Conservation (phyloP, 257 asterid species). For the Solanum bulbocastanum region DNA sequence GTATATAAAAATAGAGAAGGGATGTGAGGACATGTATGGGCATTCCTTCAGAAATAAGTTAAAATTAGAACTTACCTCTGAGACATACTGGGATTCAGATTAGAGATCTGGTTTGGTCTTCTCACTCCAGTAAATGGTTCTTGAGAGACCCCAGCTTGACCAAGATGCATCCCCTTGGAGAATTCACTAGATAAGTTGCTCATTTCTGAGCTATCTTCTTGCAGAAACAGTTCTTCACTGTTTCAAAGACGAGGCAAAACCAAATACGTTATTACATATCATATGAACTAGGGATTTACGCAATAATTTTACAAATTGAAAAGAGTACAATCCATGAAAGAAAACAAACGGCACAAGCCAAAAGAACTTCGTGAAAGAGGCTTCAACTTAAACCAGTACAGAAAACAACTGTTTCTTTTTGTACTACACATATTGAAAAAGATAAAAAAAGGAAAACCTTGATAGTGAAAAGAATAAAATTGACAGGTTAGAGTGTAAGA, state of each 20-base stretch:
- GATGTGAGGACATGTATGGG: background rate
- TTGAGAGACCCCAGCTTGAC: conserved; percentile 28
- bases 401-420: background rate
- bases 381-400: background rate
- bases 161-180: conserved; percentile 54
- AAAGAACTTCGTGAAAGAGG: background rate
- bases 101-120: conserved; percentile 39
- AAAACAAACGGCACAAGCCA: background rate
- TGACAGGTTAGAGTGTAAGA: background rate
- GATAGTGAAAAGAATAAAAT: background rate
- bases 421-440: background rate
- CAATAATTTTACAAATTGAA: background rate
- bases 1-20: background rate
- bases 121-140: conserved; percentile 48
- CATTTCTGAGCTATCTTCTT: conserved; percentile 75
- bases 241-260: conserved; percentile 5
- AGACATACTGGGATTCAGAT: conserved; percentile 25
- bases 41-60: background rate
- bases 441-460: background rate
- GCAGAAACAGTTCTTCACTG: conserved; percentile 91
- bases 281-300: background rate
- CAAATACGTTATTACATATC: background rate
- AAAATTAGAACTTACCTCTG: conserved; percentile 43
- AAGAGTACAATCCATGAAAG: background rate
- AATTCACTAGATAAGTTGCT: conserved; percentile 60